A percentile compares a stretch with the other conserved stretches of the same genome.
Conservation (phyloP, 108 stramenopile genomes). For the Fistulifera solaris region DNA sequence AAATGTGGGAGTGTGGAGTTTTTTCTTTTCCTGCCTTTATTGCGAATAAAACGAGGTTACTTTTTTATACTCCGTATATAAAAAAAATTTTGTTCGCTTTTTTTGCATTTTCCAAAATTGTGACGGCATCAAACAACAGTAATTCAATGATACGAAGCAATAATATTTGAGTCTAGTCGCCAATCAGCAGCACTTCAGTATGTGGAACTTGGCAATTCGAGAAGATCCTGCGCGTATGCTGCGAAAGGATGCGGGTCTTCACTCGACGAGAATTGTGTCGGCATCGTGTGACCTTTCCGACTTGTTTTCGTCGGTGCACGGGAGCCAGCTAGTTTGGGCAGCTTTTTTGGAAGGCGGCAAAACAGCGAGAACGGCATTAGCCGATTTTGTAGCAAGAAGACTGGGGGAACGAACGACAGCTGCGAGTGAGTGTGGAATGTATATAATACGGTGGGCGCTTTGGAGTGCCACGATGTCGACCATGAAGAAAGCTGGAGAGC, state of each 20-base stretch:
- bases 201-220: not conserved
- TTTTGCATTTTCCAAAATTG: too few relatives aligned
- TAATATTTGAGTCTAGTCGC: too few relatives aligned
- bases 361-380: conserved; percentile 12
- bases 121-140: too few relatives aligned
- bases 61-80: too few relatives aligned
- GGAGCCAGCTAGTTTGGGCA: too few relatives aligned
- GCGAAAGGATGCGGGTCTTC: not conserved
- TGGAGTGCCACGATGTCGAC: not conserved
- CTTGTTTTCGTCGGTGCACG: not conserved
- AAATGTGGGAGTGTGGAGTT: too few relatives aligned
- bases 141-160: too few relatives aligned
- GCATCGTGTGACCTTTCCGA: not conserved
- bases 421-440: not conserved
- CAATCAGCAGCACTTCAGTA: too few relatives aligned
- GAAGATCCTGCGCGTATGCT: not conserved
- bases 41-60: too few relatives aligned
- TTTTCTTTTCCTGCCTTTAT: too few relatives aligned
- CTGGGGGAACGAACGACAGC: not conserved
- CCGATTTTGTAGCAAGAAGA: conserved; percentile 22
- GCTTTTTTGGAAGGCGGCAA: conserved; percentile 7
- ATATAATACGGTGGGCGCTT: not conserved
- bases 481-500: conserved; percentile 4
- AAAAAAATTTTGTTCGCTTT: too few relatives aligned
- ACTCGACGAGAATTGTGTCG: not conserved